Evolutionary conservation across 2,329 filamentous ascomycete species (phyloP), one percentile per base, ranked within the genome.

Genomic region (Alternaria incomplexa): DNA sequence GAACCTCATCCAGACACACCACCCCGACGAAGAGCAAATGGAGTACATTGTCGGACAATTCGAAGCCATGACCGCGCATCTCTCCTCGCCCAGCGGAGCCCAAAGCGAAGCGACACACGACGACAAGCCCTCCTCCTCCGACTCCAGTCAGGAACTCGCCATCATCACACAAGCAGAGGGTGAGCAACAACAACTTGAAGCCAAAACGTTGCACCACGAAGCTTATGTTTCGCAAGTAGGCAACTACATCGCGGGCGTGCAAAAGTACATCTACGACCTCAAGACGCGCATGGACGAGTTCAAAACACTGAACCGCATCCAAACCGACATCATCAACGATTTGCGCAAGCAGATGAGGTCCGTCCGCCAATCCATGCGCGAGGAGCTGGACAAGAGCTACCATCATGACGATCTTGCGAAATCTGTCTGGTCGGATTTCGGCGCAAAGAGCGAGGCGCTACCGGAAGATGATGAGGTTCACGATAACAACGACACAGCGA

Each of bases 21-120:
- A 76, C 47, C 77, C 76, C 5, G 73, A 71, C 32, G 74, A 77
- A 23, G 70, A 74, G 26, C 76, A 79, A 58, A 73, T 79, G 71
- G 74, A 78, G 48, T 78, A 75, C 51, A 70, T 79, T 20, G 66
- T 79, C 3, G 64, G 67, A 13, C 72, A 74, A 47, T 75, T 79
- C 48, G 77, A 79, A 58, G 68, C 72, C 51, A 77, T 79, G 67
- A 71, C 73, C 7, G 63, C 64, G 2, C 72, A 68, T 45, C 75
- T 79, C 15, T 71, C 74, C 8, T 69, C 71, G 7, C 73, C 74
- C 7, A 72, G 74, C 46, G 72, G 73, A 25, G 51, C 74, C 17
- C 72, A 76, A 20, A 66, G 68, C 0, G 58, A 62, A 17, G 65
- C 62, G 9, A 61, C 68, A 1, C 20, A 15, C 13, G 68, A 74